Evolutionary conservation across 2,329 filamentous ascomycete species (phyloP).

Genomic region (Aschersonia sp.): DNA sequence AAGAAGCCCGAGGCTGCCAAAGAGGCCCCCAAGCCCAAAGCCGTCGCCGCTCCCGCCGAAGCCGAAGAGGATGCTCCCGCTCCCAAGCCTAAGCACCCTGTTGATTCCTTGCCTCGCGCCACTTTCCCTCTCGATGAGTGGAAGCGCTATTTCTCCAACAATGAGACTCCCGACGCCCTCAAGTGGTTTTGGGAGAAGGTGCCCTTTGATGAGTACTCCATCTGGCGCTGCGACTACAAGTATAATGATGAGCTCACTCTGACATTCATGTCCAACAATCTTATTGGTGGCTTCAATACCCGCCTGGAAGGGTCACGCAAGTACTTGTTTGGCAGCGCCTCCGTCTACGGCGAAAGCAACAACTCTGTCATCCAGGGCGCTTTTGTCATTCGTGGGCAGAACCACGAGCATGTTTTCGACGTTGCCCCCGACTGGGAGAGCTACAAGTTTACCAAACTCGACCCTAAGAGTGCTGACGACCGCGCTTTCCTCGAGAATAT

Average conservation of each 20-base stretch:
- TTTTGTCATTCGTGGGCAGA: conserved; percentile 88
- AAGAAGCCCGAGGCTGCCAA: conserved; percentile 67
- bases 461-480: conserved; percentile 75
- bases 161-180: conserved; percentile 70
- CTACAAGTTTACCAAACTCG: conserved; percentile 94
- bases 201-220: conserved; percentile 87
- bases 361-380: conserved; percentile 85
- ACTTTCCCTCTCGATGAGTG: conserved; percentile 84
- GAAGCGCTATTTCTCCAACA: conserved; percentile 99
- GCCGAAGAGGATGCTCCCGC: conserved; percentile 29
- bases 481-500: conserved; percentile 70
- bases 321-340: conserved; percentile 85
- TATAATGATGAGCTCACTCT: conserved; percentile 97
- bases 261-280: conserved; percentile 98
- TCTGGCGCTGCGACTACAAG: conserved; percentile 95
- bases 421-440: conserved; percentile 96
- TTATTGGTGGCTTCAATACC: conserved; percentile 95
- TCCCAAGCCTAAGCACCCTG: conserved; percentile 93
- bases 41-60: conserved; percentile 14
- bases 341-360: conserved; percentile 81
- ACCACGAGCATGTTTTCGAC: conserved; percentile 75
- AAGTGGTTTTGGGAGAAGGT: conserved; percentile 98
- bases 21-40: conserved; percentile 46
- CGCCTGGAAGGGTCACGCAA: conserved; percentile 97
- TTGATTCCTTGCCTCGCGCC: conserved; percentile 69